These are phyloP conservation scores for Gloeophyllum trabeum DNA, from an alignment of 768 basidiomycete species.

Conservation along the genomic window DNA sequence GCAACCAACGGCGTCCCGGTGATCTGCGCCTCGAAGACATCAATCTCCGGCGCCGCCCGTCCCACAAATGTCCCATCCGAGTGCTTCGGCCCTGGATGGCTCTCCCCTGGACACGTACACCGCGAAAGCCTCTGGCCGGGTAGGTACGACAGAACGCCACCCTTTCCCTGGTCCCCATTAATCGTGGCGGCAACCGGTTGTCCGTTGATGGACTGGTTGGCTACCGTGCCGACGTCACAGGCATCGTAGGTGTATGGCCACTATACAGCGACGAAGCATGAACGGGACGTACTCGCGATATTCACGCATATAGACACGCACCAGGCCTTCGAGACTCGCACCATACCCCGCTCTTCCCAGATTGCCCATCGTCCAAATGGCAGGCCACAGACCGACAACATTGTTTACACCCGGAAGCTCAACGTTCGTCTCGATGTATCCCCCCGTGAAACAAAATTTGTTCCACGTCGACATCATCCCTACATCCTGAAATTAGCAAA, in stretches of 20 bases:
- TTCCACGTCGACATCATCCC: conserved; percentile 62
- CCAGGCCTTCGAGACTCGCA: conserved; percentile 74
- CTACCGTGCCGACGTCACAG: conserved; percentile 88
- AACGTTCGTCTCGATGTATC: conserved; percentile 62
- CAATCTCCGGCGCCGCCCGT: conserved; percentile 81
- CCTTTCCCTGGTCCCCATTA: conserved; percentile 44
- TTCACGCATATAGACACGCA: conserved; percentile 20
- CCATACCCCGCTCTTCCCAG: conserved; percentile 86
- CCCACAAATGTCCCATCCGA: conserved; percentile 68
- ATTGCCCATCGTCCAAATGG: conserved; percentile 75
- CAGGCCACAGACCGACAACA: conserved; percentile 63
- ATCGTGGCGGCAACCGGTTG: conserved; percentile 47
- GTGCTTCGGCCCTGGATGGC: conserved; percentile 80
- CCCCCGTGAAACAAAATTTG: conserved; percentile 92
- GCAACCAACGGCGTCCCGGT: conserved; percentile 31
- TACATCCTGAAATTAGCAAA: neutral
- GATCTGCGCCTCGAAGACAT: conserved; percentile 79
- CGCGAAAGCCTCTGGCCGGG: conserved; percentile 81
- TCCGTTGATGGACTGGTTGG: conserved; percentile 72
- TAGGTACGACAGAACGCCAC: conserved; percentile 62
- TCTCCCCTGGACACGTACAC: conserved; percentile 80
- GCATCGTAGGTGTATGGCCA: conserved; percentile 79
- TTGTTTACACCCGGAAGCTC: conserved; percentile 56
- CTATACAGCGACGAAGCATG: conserved; percentile 17
- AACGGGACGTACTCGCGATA: conserved; percentile 2